A percentile compares a stretch with the other conserved stretches of the same genome.
Evolutionary conservation across 352 stramenopile genomes (phyloP).

Genomic region (Pelagophyceae sp.): DNA sequence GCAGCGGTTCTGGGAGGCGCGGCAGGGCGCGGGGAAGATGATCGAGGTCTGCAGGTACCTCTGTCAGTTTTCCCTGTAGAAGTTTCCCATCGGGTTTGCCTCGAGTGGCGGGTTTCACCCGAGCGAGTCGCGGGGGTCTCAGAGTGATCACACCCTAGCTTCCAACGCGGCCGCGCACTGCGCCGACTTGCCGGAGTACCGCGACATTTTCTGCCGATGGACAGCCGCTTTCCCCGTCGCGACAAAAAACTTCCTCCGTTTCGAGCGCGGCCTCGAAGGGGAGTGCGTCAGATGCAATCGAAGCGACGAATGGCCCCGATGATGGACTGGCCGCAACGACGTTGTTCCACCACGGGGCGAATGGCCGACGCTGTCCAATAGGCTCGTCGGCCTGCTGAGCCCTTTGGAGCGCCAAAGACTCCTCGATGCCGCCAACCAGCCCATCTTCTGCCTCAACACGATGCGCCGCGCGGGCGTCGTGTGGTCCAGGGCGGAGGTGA

Average conservation of each 20-base stretch:
- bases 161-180: neutral
- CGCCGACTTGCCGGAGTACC: neutral
- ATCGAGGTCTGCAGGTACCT: conserved; percentile 8
- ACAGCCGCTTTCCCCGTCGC: neutral
- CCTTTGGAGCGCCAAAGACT: neutral
- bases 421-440: neutral
- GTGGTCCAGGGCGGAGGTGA: neutral
- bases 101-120: too few species aligned
- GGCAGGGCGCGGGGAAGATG: neutral
- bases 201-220: neutral
- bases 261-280: neutral
- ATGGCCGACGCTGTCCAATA: neutral
- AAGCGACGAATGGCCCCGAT: too few species aligned
- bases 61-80: too few species aligned
- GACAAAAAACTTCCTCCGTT: conserved; percentile 6
- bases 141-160: too few species aligned
- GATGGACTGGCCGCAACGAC: too few species aligned
- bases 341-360: too few species aligned
- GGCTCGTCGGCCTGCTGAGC: neutral
- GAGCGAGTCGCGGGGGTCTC: too few species aligned
- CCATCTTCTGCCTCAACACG: conserved; percentile 5
- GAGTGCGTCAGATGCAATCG: too few species aligned
- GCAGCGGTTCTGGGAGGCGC: conserved; percentile 11
- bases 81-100: too few species aligned
- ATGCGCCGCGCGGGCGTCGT: neutral